Evolutionary conservation across 345 rosid species (phyloP), one percentile per base, ranked within the genome.

Genomic region (Geranium brycei): DNA sequence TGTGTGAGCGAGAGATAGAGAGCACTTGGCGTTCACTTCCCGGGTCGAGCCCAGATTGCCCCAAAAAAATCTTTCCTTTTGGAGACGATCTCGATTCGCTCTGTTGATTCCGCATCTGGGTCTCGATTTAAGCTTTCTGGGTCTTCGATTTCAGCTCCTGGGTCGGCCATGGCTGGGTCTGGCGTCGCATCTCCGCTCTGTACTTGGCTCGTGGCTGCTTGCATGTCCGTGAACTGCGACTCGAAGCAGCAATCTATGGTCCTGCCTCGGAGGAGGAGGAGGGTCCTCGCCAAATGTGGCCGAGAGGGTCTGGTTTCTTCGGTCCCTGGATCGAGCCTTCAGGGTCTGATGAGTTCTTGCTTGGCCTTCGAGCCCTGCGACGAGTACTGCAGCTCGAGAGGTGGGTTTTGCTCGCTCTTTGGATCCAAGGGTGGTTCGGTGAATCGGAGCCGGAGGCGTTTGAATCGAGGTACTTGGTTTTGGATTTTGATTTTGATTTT

Each of bases 191-290:
- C 82, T 71, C 82, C 80, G 58, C 62, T 79, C 51, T 81, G 79
- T 72, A 70, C 81, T 61, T 76, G 85, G 79, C 75, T 74, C 57
- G 70, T 72, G 62, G 72, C 81, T 55, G 63, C 80, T 41, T 78
- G 73, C 85, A 76, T 76, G 77, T 71, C 85, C 30, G 75, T 74
- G 64, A 69, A 73, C 62, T 74, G 62, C 65, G 66, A 72, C 28
- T 57, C 67, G 57, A 72, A 72, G 28, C 69, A 57, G 41, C 57
- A 66, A 8, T 65, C 59, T 28, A 61, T 64, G 65, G 62, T 62
- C 17, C 64, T 23, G 59, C 51, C 77, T 16, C 32, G 55, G 14
- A 68, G 56, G 51, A 68, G 69, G 62, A 64, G 66, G 59, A 69
- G 60, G 63, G 35, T 71, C 19, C 60, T 73, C 32, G 61, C 78